Evolutionary conservation across 306 rosid genomes (phyloP).

Genomic region (Lathyrus tuberosus): DNA sequence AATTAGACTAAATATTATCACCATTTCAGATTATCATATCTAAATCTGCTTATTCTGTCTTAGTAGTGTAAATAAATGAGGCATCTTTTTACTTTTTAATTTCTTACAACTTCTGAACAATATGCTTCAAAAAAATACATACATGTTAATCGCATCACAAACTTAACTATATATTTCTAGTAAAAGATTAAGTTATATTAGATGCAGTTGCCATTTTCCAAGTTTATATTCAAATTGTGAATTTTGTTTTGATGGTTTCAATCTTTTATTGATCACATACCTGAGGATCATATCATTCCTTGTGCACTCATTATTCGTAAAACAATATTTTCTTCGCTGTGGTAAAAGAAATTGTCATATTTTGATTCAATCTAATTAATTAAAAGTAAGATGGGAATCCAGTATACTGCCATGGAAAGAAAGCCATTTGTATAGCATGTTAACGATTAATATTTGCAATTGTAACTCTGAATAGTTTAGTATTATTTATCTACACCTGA

Average conservation of each 20-base stretch:
- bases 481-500: background rate
- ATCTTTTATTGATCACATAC: conserved; percentile 17
- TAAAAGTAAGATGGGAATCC: background rate
- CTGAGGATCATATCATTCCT: conserved; percentile 22
- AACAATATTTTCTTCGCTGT: background rate
- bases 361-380: no score
- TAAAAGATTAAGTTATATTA: no score
- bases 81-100: no score
- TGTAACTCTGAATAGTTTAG: background rate
- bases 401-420: background rate
- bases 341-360: background rate
- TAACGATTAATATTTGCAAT: conserved; percentile 12
- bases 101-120: no score
- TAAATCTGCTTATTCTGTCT: no score
- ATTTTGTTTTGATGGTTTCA: conserved; percentile 20
- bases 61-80: no score
- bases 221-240: conserved; percentile 7
- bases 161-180: no score
- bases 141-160: no score
- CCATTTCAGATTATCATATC: no score
- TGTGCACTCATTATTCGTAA: background rate
- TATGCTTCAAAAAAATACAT: no score
- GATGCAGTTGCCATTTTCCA: no score
- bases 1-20: no score
- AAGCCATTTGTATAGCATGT: background rate